Evolutionary conservation across 148 eudicot species (phyloP).

Genomic region (Pharnaceum exiguum): DNA sequence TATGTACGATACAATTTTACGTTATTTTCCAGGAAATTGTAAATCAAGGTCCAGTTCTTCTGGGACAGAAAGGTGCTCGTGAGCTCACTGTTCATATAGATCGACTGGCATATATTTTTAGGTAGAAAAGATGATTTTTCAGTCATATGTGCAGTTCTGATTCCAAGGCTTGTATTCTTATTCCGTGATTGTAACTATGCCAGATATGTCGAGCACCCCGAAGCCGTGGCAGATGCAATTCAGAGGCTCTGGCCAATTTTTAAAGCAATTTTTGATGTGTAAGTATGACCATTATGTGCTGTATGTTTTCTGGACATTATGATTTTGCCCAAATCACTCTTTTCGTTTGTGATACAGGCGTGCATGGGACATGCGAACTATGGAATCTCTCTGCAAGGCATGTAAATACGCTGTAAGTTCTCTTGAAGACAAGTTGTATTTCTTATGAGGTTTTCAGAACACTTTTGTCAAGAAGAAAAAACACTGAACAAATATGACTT

Average conservation of each 20-base stretch:
- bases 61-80: slow-evolving; percentile 83
- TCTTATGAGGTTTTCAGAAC: neutral
- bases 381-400: slow-evolving; percentile 98
- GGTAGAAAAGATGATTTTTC: slow-evolving; percentile 36
- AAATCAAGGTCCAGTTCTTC: slow-evolving; percentile 76
- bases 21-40: slow-evolving; percentile 59
- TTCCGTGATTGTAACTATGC: slow-evolving; percentile 10
- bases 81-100: slow-evolving; percentile 97
- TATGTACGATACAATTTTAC: neutral
- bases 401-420: slow-evolving; percentile 99
- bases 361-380: slow-evolving; percentile 98
- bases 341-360: slow-evolving; percentile 51
- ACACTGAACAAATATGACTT: neutral
- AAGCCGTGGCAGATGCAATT: slow-evolving; percentile 98
- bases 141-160: neutral
- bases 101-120: slow-evolving; percentile 93
- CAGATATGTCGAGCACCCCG: slow-evolving; percentile 91
- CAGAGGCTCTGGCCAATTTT: slow-evolving; percentile 95
- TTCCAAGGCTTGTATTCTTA: neutral
- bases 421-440: slow-evolving; percentile 9
- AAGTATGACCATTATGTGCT: slow-evolving; percentile 21
- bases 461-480: neutral
- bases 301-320: neutral
- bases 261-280: slow-evolving; percentile 91
- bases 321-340: neutral